phyloP scores from a whole-genome alignment of 305 asterid genomes.

The Solanum chacoense region DNA sequence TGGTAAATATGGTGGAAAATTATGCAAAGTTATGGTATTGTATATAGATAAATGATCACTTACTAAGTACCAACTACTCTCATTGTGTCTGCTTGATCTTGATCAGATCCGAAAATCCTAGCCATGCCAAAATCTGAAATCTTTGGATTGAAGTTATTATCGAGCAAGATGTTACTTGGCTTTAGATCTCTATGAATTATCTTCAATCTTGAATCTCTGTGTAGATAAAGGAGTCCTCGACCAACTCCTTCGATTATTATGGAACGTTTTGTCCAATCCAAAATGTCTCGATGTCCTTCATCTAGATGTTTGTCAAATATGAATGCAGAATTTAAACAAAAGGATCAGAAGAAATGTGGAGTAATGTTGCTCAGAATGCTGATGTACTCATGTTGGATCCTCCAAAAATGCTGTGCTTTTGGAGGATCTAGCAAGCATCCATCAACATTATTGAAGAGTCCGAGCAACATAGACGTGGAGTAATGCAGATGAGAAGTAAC shows the following conservation, averaged over 20 bases:
- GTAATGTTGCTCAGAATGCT: neutral
- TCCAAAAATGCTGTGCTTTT: neutral
- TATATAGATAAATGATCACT: neutral
- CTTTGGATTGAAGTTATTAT: constrained; percentile 29
- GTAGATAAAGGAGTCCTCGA: constrained; percentile 53
- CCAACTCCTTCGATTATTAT: constrained; percentile 36
- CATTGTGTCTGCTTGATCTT: constrained; percentile 42
- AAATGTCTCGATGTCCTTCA: constrained; percentile 24
- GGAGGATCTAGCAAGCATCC: neutral
- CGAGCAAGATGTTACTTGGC: neutral
- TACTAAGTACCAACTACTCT: constrained; percentile 16
- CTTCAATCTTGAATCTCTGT: constrained; percentile 45
- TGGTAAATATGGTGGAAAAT: neutral
- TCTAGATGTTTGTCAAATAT: neutral
- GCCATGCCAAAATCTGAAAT: constrained; percentile 63
- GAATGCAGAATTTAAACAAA: neutral
- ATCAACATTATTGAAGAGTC: neutral
- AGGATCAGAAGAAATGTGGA: neutral
- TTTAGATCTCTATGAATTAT: neutral
- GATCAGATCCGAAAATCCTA: constrained; percentile 33
- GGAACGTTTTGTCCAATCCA: constrained; percentile 40
- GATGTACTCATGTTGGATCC: neutral
- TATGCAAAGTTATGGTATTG: neutral
- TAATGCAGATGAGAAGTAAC: neutral
- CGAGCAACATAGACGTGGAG: neutral